Base-by-base conservation (phyloP, 257 asterid genomes). In the Anisodus acutangulus region DNA sequence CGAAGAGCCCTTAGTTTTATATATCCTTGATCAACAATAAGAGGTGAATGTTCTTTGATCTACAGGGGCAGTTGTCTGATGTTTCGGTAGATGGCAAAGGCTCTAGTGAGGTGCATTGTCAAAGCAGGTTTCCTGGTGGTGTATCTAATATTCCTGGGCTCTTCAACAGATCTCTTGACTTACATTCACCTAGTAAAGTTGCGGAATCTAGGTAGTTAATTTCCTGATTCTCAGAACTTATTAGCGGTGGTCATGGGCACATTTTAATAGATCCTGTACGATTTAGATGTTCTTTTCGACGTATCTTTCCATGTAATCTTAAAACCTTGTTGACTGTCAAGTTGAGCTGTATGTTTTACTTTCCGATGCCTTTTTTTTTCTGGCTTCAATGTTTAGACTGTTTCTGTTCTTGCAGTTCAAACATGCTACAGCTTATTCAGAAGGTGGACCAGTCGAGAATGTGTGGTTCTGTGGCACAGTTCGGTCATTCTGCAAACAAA, bases 361-460 rank as follows among this genome's bases (percentile, higher is more conserved):
- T 43, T 45, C 9, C 6, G 51, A 13, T 47, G n/a, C 43, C 39
- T 51, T 31, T 31, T 8, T 43, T 37, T 45, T 22, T 68, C 22
- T 43, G 66, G 31, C 80, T 83, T 83, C 19, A n/a, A 51, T 81
- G 76, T 41, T 54, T 72, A 76, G 71, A 85, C 22, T 83, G n/a
- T 76, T 49, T 86, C 71, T 74, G 8, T 87, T 87, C 17, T 85
- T 87, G 85, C 87, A 94, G 98, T 85, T 97, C 90, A 89, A 94
- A 94, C 91, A 95, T 95, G 99, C 91, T 94, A 88, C 97, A 94
- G 86, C 98, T 95, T 89, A 92, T 95, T 85, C 93, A 94, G 89
- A 93, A 93, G 93, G 98, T 93, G 85, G 98, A 95, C 84, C 98
- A 93, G 80, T 90, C 97, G 55, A 83, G 89, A 67, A 91, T 89